Conservation (phyloP, 768 basidiomycete genomes). For the Rhizopogon roseolus region DNA sequence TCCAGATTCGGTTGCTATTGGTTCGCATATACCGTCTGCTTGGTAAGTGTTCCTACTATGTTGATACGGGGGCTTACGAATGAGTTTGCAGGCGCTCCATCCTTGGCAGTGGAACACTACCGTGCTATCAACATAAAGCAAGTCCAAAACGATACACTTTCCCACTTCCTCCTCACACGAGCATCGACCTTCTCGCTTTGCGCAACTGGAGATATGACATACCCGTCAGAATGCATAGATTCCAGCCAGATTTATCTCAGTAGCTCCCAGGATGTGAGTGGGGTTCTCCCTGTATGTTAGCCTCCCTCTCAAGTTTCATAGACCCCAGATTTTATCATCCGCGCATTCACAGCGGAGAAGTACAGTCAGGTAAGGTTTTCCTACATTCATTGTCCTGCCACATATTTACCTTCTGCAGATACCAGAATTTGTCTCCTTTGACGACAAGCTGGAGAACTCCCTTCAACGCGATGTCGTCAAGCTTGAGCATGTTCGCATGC, state of each 20-base stretch:
- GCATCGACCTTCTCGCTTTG: slow-evolving; percentile 77
- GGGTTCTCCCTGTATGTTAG: neutral
- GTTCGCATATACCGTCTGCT: slow-evolving; percentile 80
- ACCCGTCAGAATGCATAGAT: slow-evolving; percentile 71
- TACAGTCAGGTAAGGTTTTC: slow-evolving; percentile 62
- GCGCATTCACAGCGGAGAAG: slow-evolving; percentile 75
- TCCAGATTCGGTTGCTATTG: slow-evolving; percentile 70
- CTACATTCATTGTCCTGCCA: neutral
- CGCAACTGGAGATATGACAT: slow-evolving; percentile 70
- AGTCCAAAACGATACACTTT: slow-evolving; percentile 85
- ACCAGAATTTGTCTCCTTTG: slow-evolving; percentile 78
- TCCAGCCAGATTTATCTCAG: slow-evolving; percentile 76
- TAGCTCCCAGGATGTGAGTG: slow-evolving; percentile 70
- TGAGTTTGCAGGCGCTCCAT: slow-evolving; percentile 54
- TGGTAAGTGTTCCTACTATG: slow-evolving; percentile 37
- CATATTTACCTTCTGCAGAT: slow-evolving; percentile 42
- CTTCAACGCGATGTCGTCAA: slow-evolving; percentile 79
- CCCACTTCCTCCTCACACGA: slow-evolving; percentile 76
- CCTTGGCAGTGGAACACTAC: slow-evolving; percentile 75
- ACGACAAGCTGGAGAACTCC: slow-evolving; percentile 78
- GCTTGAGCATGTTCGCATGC: slow-evolving; percentile 83
- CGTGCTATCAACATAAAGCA: slow-evolving; percentile 74
- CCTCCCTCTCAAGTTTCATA: slow-evolving; percentile 17
- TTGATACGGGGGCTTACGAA: neutral
- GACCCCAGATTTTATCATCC: slow-evolving; percentile 79